Evolutionary conservation across 139 green algal genomes (phyloP).

Genomic region (Bryopsis sp.): DNA sequence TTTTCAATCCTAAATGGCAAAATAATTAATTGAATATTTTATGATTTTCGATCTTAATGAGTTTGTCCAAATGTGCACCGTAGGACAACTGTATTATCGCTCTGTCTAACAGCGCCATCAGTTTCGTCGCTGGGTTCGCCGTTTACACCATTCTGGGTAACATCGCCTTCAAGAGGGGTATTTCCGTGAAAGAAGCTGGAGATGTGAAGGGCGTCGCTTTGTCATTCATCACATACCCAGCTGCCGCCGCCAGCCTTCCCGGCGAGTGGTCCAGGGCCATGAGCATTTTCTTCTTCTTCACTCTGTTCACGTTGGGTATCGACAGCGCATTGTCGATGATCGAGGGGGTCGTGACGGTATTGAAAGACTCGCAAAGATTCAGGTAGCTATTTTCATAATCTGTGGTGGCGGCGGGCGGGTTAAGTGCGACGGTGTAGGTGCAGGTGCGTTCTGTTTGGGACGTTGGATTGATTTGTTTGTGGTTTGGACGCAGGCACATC

Average conservation of each 20-base stretch:
- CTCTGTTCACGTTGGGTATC: conserved; percentile 22
- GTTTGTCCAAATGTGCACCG: neutral
- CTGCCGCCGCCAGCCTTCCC: neutral
- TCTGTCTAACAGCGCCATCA: conserved; percentile 18
- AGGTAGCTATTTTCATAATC: too few species aligned
- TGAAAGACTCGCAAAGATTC: conserved; percentile 20
- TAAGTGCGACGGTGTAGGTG: too few species aligned
- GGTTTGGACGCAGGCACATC: too few species aligned
- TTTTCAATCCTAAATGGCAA: too few species aligned
- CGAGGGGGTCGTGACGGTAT: conserved; percentile 20
- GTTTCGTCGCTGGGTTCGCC: conserved; percentile 22
- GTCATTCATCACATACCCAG: conserved; percentile 13
- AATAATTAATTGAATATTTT: neutral
- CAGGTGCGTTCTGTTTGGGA: too few species aligned
- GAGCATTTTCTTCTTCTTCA: conserved; percentile 20
- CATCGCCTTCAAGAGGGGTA: conserved; percentile 14
- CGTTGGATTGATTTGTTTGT: too few species aligned
- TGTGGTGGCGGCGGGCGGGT: too few species aligned
- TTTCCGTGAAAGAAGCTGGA: conserved; percentile 2
- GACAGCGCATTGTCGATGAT: conserved; percentile 22
- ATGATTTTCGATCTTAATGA: neutral
- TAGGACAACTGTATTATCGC: conserved; percentile 4
- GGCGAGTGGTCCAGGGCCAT: conserved; percentile 19
- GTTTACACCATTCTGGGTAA: conserved; percentile 28
- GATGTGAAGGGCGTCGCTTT: neutral